Evolutionary conservation across 169 alveolate genomes (phyloP), one percentile per base, ranked within the genome.

Genomic region (Plasmodium blacklocki): DNA sequence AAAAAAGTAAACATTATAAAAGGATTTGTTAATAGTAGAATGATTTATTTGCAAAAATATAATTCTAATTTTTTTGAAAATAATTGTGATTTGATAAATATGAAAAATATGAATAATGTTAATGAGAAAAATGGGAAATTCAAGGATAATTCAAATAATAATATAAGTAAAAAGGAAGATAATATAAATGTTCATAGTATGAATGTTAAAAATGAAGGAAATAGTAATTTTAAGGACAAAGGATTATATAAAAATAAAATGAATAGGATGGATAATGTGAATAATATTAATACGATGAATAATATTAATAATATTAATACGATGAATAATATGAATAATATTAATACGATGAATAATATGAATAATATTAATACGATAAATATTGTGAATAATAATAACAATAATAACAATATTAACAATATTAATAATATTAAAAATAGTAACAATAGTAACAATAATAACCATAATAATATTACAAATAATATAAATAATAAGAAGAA

Each of bases 11-110:
- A 47, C 18, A 18, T 54, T 23, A 18, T 58, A 14, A 66, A 56
- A 29, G 85, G 74, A 43, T 60, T 67, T 9, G 58, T 62, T 11
- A 68, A 47, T 7, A 72, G 83, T 3, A 80, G 59, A 54, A 80
- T 80, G 83, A 21, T 80, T 26, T 52, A 67, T 60, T 47, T 80
- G 19, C 63, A 80, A 32, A 68, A 54, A 26, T 32, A 39, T 43
- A 68, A 80, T 12, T 58, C 19, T 43, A 19, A 60, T 80, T 80
- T 80, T 80, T 80, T 80, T 49, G 58, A 68, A 23, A 56, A 52
- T 26, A 67, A 67, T 59, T 8, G 21, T 21, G 14, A 32, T 67
- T 18, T 18, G 14, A 15, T 43, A 23, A 15, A 23, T 66, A 56
- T 32, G 5, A 43, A 70, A 7, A 64, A 64, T 43, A 45, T 6